A percentile compares a stretch with the other conserved stretches of the same genome.
phyloP scores from a whole-genome alignment of 495 filamentous ascomycete species.

The Tuber calosporum region DNA sequence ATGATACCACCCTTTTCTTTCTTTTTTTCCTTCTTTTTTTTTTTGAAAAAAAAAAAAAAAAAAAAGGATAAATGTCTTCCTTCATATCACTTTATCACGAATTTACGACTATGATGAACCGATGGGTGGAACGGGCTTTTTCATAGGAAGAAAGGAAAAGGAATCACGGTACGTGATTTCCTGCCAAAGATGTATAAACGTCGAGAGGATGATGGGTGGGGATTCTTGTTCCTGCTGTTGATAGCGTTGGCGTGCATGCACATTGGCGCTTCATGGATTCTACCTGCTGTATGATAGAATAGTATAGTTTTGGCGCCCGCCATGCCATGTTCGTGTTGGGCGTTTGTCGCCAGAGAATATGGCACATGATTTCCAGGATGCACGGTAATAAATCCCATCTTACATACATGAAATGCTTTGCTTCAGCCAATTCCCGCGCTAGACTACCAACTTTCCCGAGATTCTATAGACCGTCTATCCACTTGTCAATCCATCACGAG shows the following conservation, averaged over 20 bases:
- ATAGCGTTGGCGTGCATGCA: neutral
- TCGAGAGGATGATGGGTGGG: neutral
- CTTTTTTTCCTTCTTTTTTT: neutral
- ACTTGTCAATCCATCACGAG: slow-evolving; percentile 3
- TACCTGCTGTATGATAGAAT: neutral
- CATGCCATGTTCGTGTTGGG: neutral
- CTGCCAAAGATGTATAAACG: neutral
- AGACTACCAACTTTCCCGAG: neutral
- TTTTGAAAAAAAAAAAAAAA: too few relatives aligned
- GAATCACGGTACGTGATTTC: neutral
- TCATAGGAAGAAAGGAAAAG: neutral
- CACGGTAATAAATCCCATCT: neutral
- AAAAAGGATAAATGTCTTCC: neutral
- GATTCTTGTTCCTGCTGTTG: neutral
- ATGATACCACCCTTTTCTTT: too few relatives aligned
- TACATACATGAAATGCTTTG: neutral
- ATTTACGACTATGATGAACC: neutral
- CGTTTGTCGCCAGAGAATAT: neutral
- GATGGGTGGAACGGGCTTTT: neutral
- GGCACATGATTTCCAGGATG: neutral
- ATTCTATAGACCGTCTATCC: neutral
- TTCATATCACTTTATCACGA: neutral
- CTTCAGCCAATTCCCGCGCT: neutral
- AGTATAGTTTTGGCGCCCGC: neutral
- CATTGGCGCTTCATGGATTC: neutral